A percentile compares a stretch with the other conserved stretches of the same genome.
Conservation (phyloP, 805 yeast genomes). For the Wickerhamiella domercqiae region DNA sequence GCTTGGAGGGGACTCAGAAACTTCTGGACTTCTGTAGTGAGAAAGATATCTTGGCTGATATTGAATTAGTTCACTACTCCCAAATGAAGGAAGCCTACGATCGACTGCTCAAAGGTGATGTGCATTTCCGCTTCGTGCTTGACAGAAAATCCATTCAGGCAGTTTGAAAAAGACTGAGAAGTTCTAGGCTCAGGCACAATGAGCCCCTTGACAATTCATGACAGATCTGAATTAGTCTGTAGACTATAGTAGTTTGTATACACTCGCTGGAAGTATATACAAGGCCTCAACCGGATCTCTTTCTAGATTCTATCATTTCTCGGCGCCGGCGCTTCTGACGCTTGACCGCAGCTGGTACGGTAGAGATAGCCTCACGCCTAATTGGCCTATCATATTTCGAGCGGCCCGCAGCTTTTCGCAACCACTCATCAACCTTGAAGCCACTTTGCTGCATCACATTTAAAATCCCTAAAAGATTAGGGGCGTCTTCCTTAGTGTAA, state of each 20-base stretch:
- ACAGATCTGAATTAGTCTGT: no score
- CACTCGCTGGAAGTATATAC: no score
- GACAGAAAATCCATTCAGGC: no score
- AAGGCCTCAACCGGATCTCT: no score
- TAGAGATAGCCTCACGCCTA: conserved; percentile 62
- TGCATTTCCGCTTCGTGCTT: conserved; percentile 12
- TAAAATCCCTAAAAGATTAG: conserved; percentile 63
- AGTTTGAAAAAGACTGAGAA: no score
- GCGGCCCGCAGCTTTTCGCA: conserved; percentile 32
- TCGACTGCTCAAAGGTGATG: conserved; percentile 8
- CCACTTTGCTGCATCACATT: conserved; percentile 96
- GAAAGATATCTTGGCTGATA: conserved; percentile 44
- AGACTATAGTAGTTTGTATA: no score
- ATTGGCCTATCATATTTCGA: conserved; percentile 17
- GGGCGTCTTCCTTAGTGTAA: conserved; percentile 77
- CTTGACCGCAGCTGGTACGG: conserved; percentile 33
- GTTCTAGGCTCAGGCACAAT: no score
- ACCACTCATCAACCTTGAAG: conserved; percentile 54
- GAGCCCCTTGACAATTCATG: no score
- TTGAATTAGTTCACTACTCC: conserved; percentile 39
- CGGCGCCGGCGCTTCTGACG: conserved; percentile 45
- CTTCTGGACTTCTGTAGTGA: conserved; percentile 53
- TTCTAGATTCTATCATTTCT: conserved; percentile 42
- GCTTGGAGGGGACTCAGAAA: conserved; percentile 47
- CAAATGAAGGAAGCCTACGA: conserved; percentile 11